Percentiles rank a stretch among this genome's conserved stretches.
Conservation (phyloP, 169 alveolate species). For the Prorocentrum cordatum region DNA sequence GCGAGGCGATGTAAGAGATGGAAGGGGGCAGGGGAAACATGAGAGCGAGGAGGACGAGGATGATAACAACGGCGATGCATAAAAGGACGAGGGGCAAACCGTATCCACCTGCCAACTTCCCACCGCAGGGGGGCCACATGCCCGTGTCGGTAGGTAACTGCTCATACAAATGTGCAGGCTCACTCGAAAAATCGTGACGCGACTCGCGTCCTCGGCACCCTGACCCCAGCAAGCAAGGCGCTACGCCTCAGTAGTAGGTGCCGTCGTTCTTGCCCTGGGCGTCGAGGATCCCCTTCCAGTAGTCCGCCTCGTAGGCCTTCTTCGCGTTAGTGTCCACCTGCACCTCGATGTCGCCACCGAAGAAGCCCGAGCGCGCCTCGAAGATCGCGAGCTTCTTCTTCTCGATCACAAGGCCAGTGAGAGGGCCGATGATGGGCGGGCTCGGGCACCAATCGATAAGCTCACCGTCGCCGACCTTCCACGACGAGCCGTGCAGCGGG, state of each 20-base stretch:
- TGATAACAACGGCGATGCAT: too few relatives aligned
- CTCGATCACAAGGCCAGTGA: conserved; percentile 42
- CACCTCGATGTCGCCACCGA: conserved; percentile 53
- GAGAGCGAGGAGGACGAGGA: too few relatives aligned
- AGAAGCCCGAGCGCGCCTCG: neutral
- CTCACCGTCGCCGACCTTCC: conserved; percentile 38
- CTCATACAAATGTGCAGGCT: too few relatives aligned
- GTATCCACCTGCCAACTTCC: too few relatives aligned
- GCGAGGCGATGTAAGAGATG: too few relatives aligned
- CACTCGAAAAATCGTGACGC: too few relatives aligned
- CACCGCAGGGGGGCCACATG: too few relatives aligned
- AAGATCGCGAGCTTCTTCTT: conserved; percentile 36
- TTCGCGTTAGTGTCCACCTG: conserved; percentile 52
- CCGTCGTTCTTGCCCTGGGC: conserved; percentile 69
- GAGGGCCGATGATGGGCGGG: conserved; percentile 49
- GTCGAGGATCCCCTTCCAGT: conserved; percentile 67
- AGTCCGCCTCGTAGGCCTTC: conserved; percentile 46
- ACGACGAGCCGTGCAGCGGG: conserved; percentile 66
- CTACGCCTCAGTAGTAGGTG: conserved; percentile 40
- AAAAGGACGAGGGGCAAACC: too few relatives aligned
- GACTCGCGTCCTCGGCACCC: too few relatives aligned
- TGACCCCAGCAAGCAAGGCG: too few relatives aligned
- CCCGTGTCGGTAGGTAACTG: too few relatives aligned
- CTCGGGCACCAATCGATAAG: conserved; percentile 59
- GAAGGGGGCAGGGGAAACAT: too few relatives aligned